Percentiles rank a stretch among this genome's conserved stretches.
These are phyloP conservation scores for Alternaria arborescens DNA, from an alignment of 2,329 filamentous ascomycete species.

Conservation along the genomic window DNA sequence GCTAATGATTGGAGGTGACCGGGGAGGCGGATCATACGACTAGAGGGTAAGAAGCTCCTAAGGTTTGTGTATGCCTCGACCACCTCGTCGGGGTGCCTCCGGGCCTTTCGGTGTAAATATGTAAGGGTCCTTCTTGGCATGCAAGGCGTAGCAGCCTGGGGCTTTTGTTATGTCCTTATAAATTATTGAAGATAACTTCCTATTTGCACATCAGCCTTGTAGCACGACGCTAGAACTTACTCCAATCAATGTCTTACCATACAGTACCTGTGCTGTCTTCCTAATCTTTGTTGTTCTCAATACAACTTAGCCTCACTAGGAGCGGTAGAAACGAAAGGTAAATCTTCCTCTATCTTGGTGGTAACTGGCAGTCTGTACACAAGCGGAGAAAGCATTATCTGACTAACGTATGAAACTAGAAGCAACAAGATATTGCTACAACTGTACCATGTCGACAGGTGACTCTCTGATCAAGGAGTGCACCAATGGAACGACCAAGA, in stretches of 20 bases:
- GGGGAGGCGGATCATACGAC: neutral
- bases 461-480: neutral
- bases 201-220: neutral
- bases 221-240: neutral
- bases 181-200: neutral
- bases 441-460: neutral
- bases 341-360: neutral
- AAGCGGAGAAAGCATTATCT: neutral
- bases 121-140: neutral
- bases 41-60: no score
- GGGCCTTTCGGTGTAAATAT: neutral
- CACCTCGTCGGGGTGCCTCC: neutral
- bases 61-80: neutral
- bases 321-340: neutral
- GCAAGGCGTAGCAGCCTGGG: neutral
- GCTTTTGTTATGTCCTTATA: neutral
- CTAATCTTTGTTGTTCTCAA: neutral
- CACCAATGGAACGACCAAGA: neutral
- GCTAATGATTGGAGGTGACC: neutral
- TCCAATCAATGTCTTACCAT: neutral
- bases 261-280: neutral
- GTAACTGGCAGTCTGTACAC: neutral
- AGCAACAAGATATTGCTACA: neutral
- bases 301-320: neutral
- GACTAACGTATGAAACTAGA: neutral